Evolutionary conservation across 129 eudicot species (phyloP).

Genomic region (Ambrosia trifida): DNA sequence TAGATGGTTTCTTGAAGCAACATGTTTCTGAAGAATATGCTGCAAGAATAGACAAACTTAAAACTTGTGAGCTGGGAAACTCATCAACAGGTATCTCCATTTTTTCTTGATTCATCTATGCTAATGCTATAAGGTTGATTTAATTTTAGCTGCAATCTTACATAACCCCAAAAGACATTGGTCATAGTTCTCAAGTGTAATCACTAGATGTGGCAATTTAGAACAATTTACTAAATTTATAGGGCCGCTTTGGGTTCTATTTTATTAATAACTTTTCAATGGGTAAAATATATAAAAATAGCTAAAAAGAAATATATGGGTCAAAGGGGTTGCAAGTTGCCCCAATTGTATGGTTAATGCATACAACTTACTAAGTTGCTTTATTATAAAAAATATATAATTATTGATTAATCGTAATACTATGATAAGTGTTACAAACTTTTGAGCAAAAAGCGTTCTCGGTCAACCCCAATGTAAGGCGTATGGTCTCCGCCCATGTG

Average conservation of each 20-base stretch:
- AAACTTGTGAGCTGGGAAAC: slow-evolving; percentile 17
- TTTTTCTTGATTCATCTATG: neutral
- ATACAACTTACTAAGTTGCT: no score
- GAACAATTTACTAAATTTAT: neutral
- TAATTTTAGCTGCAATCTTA: neutral
- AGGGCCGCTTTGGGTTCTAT: neutral
- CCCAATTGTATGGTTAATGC: no score
- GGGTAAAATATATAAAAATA: neutral
- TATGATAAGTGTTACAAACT: no score
- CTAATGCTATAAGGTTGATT: neutral
- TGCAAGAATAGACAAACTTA: slow-evolving; percentile 26
- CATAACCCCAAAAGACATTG: neutral
- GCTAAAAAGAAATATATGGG: neutral
- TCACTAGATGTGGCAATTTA: neutral
- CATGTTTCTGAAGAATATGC: slow-evolving; percentile 53
- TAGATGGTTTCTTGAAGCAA: slow-evolving; percentile 53
- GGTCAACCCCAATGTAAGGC: no score
- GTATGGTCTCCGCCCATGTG: no score
- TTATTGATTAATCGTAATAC: no score
- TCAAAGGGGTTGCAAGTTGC: no score
- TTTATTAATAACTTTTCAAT: neutral
- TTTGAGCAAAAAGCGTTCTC: no score
- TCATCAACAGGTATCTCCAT: slow-evolving; percentile 34
- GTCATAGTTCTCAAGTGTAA: neutral
- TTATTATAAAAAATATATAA: no score